Percentiles rank a stretch among this genome's conserved stretches.
Evolutionary conservation across 768 basidiomycete genomes (phyloP).

Genomic region (Kwoniella sp.): DNA sequence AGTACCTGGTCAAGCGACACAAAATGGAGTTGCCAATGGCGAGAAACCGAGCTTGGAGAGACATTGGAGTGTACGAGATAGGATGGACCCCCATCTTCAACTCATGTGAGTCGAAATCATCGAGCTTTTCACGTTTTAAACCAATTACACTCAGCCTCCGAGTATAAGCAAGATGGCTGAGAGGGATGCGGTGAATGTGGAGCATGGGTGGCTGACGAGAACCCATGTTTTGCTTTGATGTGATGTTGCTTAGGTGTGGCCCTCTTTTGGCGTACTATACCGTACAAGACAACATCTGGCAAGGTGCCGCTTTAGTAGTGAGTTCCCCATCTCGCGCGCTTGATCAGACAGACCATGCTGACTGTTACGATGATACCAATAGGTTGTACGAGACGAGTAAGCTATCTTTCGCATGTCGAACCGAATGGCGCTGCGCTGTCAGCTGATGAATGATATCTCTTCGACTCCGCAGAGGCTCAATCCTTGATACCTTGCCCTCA

Average conservation of each 20-base stretch:
- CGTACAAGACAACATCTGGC: slow-evolving; percentile 76
- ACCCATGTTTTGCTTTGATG: background rate
- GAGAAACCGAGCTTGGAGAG: slow-evolving; percentile 21
- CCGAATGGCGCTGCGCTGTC: slow-evolving; percentile 63
- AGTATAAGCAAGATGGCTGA: too few relatives aligned
- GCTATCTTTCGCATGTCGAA: slow-evolving; percentile 27
- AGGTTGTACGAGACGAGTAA: slow-evolving; percentile 42
- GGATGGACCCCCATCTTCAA: slow-evolving; percentile 78
- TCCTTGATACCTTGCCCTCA: slow-evolving; percentile 24
- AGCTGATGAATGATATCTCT: slow-evolving; percentile 26
- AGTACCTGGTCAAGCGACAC: slow-evolving; percentile 14
- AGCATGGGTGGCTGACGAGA: too few relatives aligned
- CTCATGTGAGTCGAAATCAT: slow-evolving; percentile 67
- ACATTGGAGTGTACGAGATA: slow-evolving; percentile 24
- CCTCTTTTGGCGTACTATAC: slow-evolving; percentile 90
- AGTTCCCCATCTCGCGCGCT: slow-evolving; percentile 6
- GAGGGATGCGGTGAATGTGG: too few relatives aligned
- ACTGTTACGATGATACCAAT: slow-evolving; percentile 61
- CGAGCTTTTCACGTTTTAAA: too few relatives aligned
- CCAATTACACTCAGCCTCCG: too few relatives aligned
- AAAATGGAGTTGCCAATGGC: background rate
- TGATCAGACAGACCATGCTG: too few relatives aligned
- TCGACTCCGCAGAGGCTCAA: slow-evolving; percentile 9
- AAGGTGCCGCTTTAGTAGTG: slow-evolving; percentile 84
- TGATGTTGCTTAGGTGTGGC: slow-evolving; percentile 63